phyloP scores from a whole-genome alignment of 1,284 basidiomycete genomes.

The Fomitopsis schrenkii region DNA sequence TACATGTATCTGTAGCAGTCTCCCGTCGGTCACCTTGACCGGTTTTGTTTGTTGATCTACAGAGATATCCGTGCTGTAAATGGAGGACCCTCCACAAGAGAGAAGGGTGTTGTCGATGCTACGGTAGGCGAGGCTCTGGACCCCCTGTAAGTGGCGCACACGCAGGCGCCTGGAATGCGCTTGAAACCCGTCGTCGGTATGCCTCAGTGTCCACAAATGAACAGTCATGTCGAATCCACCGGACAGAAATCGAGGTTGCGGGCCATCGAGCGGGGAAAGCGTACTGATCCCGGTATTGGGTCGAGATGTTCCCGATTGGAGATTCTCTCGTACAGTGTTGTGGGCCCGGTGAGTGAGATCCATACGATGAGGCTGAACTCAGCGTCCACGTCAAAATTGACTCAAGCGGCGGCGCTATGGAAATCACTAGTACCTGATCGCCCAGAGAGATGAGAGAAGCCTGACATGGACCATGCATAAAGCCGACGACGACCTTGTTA shows the following conservation, averaged over 20 bases:
- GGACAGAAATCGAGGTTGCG: conserved; percentile 35
- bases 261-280: conserved; percentile 32
- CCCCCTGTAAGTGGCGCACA: conserved; percentile 25
- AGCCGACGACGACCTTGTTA: conserved; percentile 38
- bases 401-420: background rate
- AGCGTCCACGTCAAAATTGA: conserved; percentile 2
- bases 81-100: conserved; percentile 29
- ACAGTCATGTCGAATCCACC: conserved; percentile 42
- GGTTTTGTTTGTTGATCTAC: conserved; percentile 21
- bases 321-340: conserved; percentile 20
- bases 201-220: conserved; percentile 32
- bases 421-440: conserved; percentile 20
- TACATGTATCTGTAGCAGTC: conserved; percentile 42
- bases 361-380: conserved; percentile 20
- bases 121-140: conserved; percentile 35
- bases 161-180: conserved; percentile 22
- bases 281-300: conserved; percentile 33
- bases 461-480: conserved; percentile 33
- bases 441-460: conserved; percentile 36
- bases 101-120: conserved; percentile 28
- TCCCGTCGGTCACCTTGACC: conserved; percentile 33
- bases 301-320: conserved; percentile 13
- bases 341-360: conserved; percentile 25
- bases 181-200: conserved; percentile 6
- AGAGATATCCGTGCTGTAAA: conserved; percentile 32